phyloP scores from a whole-genome alignment of 2,329 filamentous ascomycete genomes.

The Polychaeton citri region DNA sequence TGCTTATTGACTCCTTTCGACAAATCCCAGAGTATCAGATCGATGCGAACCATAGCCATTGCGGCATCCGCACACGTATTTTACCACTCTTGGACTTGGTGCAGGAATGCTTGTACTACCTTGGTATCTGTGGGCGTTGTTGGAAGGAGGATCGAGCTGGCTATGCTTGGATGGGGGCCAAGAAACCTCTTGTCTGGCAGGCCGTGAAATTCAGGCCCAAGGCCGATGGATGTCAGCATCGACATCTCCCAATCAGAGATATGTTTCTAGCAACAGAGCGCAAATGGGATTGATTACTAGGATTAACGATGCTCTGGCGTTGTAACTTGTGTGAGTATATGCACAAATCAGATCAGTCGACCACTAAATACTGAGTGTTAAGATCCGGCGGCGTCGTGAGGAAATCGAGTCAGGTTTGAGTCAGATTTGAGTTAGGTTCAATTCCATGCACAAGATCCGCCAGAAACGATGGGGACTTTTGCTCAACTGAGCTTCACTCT shows the following conservation, averaged over 20 bases:
- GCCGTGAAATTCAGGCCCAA: constrained; percentile 10
- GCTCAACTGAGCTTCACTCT: too few species aligned
- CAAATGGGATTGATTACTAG: constrained; percentile 14
- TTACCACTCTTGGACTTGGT: constrained; percentile 54
- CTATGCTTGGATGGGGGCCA: constrained; percentile 32
- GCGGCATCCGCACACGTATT: constrained; percentile 53
- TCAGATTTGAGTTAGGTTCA: too few species aligned
- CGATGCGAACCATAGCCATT: constrained; percentile 60
- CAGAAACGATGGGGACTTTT: too few species aligned
- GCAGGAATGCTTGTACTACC: constrained; percentile 29
- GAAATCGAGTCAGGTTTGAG: too few species aligned
- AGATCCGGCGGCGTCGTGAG: too few species aligned
- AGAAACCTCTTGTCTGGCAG: constrained; percentile 32
- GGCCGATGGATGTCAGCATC: constrained; percentile 10
- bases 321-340: too few species aligned
- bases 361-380: too few species aligned
- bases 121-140: constrained; percentile 33
- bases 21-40: constrained; percentile 62
- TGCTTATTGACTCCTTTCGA: constrained; percentile 46
- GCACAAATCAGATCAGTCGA: too few species aligned
- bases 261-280: constrained; percentile 21
- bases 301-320: too few species aligned
- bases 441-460: too few species aligned
- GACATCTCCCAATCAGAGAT: constrained; percentile 15
- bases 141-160: constrained; percentile 26